These are phyloP conservation scores for Carex parvula DNA, from an alignment of 176 grass and related monocot genomes.

Conservation along the genomic window DNA sequence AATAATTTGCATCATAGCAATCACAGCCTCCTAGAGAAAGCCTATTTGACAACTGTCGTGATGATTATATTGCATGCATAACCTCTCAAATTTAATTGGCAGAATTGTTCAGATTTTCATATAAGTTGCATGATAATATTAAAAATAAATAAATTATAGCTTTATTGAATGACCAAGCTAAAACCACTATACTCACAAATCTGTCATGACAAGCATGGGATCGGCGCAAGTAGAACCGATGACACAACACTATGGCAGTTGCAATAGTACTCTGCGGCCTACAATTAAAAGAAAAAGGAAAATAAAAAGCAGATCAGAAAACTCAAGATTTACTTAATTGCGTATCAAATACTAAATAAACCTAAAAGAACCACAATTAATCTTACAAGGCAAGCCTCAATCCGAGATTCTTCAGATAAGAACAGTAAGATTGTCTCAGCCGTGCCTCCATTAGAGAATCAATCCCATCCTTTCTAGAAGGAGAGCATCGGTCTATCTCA, in stretches of 20 bases:
- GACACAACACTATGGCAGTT: slow-evolving; percentile 57
- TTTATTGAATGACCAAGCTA: neutral
- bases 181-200: slow-evolving; percentile 30
- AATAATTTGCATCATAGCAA: neutral
- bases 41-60: neutral
- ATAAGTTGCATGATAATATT: neutral
- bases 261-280: slow-evolving; percentile 65
- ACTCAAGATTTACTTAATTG: neutral
- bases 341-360: neutral
- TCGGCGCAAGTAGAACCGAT: slow-evolving; percentile 68
- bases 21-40: neutral
- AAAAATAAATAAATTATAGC: neutral
- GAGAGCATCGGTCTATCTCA: slow-evolving; percentile 53
- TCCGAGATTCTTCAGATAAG: slow-evolving; percentile 50
- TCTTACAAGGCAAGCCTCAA: slow-evolving; percentile 46
- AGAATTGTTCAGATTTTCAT: neutral
- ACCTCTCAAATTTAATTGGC: neutral
- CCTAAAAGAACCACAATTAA: neutral
- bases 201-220: slow-evolving; percentile 43
- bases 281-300: neutral
- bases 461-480: slow-evolving; percentile 53
- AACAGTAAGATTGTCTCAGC: slow-evolving; percentile 54
- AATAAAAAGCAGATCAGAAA: neutral
- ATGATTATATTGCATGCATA: neutral
- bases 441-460: slow-evolving; percentile 44